Percentiles rank a stretch among this genome's conserved stretches.
phyloP scores from a whole-genome alignment of 2,329 filamentous ascomycete species.

The Cladosporium colombiae region DNA sequence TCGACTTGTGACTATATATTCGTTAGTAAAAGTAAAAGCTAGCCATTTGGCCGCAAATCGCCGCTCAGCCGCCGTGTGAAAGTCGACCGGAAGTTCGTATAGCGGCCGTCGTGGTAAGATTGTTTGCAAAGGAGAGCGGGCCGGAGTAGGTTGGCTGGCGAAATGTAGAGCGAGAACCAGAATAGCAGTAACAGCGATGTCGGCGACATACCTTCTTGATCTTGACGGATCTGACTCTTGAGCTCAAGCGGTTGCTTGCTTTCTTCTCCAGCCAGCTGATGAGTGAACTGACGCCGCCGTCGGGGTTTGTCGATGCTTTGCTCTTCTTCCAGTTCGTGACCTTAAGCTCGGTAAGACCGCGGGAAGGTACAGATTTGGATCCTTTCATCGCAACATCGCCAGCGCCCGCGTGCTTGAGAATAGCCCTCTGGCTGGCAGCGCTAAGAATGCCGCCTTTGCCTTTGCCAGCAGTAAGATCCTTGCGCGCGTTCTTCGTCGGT shows the following conservation, averaged over 20 bases:
- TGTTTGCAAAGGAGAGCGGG: constrained; percentile 34
- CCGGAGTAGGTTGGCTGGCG: constrained; percentile 22
- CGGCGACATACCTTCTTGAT: constrained; percentile 41
- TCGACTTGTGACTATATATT: constrained; percentile 36
- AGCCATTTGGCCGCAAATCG: neutral
- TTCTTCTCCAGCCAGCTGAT: constrained; percentile 45
- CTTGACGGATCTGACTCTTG: constrained; percentile 36
- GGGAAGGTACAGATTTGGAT: constrained; percentile 19
- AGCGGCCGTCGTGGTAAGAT: constrained; percentile 36
- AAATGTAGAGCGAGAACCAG: neutral
- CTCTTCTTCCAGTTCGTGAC: constrained; percentile 45
- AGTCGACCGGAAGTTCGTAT: constrained; percentile 22
- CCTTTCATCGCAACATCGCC: constrained; percentile 34
- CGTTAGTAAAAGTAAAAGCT: constrained; percentile 29
- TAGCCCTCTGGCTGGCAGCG: constrained; percentile 32
- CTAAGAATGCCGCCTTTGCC: constrained; percentile 23
- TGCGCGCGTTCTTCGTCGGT: constrained; percentile 9
- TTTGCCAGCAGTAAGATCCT: constrained; percentile 24
- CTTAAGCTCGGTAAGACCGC: constrained; percentile 38
- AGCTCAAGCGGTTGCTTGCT: constrained; percentile 35
- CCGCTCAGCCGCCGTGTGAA: neutral
- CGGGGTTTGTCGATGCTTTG: constrained; percentile 37
- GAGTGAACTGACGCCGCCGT: constrained; percentile 40
- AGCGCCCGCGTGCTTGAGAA: constrained; percentile 34
- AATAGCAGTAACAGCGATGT: constrained; percentile 17